Base-by-base conservation (phyloP, 768 basidiomycete species). In the Russula dissimulans region DNA sequence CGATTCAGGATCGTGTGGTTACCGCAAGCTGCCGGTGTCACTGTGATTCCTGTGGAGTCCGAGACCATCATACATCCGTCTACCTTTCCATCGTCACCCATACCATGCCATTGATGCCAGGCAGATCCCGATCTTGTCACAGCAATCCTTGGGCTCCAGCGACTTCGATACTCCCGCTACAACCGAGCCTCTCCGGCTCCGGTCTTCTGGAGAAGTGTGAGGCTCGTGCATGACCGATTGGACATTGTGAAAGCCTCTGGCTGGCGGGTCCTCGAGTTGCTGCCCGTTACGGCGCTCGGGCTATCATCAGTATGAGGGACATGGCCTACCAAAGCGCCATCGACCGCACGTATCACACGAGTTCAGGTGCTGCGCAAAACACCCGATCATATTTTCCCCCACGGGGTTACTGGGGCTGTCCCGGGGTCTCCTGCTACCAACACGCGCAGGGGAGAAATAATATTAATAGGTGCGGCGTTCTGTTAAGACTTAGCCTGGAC, bases 41-140 rank as follows among this genome's bases (percentile, higher is more conserved):
- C 22, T 26, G 22, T 26, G 22, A 26, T 26, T 26, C 22, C 22
- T 26, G 22, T 26, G 22, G 22, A 26, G 22, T 2, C 22, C 22
- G 22, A 26, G 22, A 26, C 22, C 22, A 26, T 26, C 22, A 26
- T 26, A 26, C 22, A 67, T 69, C 41, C 64, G 65, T 68, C 73
- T 58, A 26, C 22, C 22, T 26, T 26, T 26, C 22, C 22, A 26
- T 26, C 22, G 22, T 26, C 22, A 26, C 22, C 22, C 22, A 26
- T 26, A 26, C 22, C 1, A 26, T 26, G 22, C 22, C 22, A 26
- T 26, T 26, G 22, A 26, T 26, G 22, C 22, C 22, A 26, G 22
- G 22, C 22, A 26, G 22, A 26, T 26, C 22, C 22, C 22, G 22
- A 26, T 26, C 22, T 26, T 26, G 22, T 31, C 15, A 3, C 46